A percentile compares a stretch with the other conserved stretches of the same genome.
Evolutionary conservation across 1,284 basidiomycete genomes (phyloP).

Genomic region (Ceratobasidium sp.): DNA sequence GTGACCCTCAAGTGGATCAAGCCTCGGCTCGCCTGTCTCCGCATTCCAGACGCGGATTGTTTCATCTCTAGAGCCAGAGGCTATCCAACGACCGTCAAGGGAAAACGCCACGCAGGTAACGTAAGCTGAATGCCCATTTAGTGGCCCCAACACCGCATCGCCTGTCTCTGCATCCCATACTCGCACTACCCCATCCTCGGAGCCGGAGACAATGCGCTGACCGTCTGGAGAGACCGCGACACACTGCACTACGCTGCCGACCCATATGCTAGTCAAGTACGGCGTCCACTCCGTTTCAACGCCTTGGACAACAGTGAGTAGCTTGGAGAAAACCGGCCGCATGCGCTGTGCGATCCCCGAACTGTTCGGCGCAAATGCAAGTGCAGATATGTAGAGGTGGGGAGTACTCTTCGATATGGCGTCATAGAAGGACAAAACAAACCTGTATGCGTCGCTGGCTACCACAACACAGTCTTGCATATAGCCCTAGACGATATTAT

Average conservation of each 20-base stretch:
- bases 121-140: not conserved
- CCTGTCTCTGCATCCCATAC: not conserved
- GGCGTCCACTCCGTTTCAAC: too few relatives aligned
- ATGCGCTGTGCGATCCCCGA: not conserved
- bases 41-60: not conserved
- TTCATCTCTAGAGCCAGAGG: not conserved
- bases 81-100: not conserved
- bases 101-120: not conserved
- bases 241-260: not conserved
- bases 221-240: not conserved
- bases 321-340: not conserved
- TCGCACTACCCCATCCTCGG: too few relatives aligned
- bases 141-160: not conserved
- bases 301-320: not conserved
- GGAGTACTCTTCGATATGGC: slow-evolving; percentile 1
- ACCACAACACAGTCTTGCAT: not conserved
- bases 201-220: not conserved
- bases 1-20: slow-evolving; percentile 12
- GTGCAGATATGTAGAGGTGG: slow-evolving; percentile 22
- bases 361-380: slow-evolving; percentile 8
- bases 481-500: not conserved
- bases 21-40: not conserved
- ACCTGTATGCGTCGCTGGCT: slow-evolving; percentile 1
- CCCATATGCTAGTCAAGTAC: too few relatives aligned
- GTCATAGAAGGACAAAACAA: slow-evolving; percentile 1